These are phyloP conservation scores for Cercospora canescens DNA, from an alignment of 2,329 filamentous ascomycete species.

Conservation along the genomic window DNA sequence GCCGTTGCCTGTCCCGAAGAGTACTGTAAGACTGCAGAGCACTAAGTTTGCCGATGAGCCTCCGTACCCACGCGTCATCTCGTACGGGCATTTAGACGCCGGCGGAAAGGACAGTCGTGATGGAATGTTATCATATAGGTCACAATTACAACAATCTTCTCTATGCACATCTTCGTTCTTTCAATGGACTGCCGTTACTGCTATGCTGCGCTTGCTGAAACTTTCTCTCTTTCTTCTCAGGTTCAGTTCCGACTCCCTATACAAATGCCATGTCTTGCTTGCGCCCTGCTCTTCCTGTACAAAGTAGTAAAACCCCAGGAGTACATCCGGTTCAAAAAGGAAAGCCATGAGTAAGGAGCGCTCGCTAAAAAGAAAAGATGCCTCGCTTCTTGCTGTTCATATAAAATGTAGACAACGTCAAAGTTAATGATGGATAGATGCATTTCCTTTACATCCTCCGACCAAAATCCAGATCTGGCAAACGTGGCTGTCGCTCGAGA, in stretches of 20 bases:
- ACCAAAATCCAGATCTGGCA: conserved; percentile 33
- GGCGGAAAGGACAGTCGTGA: neutral
- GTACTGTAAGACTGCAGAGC: neutral
- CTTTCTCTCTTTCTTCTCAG: neutral
- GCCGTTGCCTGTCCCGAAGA: neutral
- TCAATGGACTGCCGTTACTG: conserved; percentile 4
- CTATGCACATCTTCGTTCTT: neutral
- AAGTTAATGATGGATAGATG: neutral
- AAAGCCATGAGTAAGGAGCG: neutral
- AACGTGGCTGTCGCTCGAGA: conserved; percentile 27
- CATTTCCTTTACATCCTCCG: conserved; percentile 11
- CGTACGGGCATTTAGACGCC: no score
- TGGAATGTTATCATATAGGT: neutral
- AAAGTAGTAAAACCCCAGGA: neutral
- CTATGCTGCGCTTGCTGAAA: neutral
- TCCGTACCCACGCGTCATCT: neutral
- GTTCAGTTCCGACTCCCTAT: conserved; percentile 8
- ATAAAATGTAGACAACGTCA: neutral
- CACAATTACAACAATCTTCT: neutral
- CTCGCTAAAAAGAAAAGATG: neutral
- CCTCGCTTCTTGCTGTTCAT: neutral
- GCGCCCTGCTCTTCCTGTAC: neutral
- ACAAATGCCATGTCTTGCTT: neutral
- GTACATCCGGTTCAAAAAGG: neutral
- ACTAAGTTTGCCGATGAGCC: neutral